phyloP scores from a whole-genome alignment of 805 yeast species.

The Myxozyma udenii region DNA sequence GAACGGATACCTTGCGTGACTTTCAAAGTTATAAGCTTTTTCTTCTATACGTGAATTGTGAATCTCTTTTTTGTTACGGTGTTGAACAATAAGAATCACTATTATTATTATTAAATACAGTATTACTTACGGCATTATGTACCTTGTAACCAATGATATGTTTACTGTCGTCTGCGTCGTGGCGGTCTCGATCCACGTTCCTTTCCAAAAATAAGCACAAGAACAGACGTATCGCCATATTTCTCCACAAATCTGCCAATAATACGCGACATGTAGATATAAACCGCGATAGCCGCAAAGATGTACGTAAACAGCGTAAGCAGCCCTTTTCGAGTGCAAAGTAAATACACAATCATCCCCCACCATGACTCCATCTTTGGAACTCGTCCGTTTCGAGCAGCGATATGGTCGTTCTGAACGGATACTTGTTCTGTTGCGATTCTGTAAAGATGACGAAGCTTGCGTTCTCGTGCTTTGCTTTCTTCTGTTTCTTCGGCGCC shows the following conservation, averaged over 20 bases:
- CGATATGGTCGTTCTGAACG: slow-evolving; percentile 19
- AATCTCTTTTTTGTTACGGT: neutral
- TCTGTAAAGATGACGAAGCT: neutral
- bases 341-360: slow-evolving; percentile 10
- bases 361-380: slow-evolving; percentile 3
- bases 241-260: slow-evolving; percentile 5
- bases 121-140: neutral
- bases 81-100: too few species aligned
- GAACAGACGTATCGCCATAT: slow-evolving; percentile 11
- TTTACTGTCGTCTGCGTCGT: slow-evolving; percentile 6
- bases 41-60: slow-evolving; percentile 1
- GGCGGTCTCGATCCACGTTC: slow-evolving; percentile 2
- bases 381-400: slow-evolving; percentile 17
- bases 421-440: slow-evolving; percentile 17
- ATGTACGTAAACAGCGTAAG: slow-evolving; percentile 7
- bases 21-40: neutral
- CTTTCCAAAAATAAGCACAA: slow-evolving; percentile 14
- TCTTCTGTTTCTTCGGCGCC: neutral
- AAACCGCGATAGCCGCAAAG: slow-evolving; percentile 7
- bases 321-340: slow-evolving; percentile 13
- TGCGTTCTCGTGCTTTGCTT: slow-evolving; percentile 1
- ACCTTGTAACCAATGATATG: neutral
- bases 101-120: neutral
- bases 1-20: slow-evolving; percentile 23
- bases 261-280: slow-evolving; percentile 3